These are phyloP conservation scores for Alternaria postmessia DNA, from an alignment of 2,329 filamentous ascomycete genomes.

Conservation along the genomic window DNA sequence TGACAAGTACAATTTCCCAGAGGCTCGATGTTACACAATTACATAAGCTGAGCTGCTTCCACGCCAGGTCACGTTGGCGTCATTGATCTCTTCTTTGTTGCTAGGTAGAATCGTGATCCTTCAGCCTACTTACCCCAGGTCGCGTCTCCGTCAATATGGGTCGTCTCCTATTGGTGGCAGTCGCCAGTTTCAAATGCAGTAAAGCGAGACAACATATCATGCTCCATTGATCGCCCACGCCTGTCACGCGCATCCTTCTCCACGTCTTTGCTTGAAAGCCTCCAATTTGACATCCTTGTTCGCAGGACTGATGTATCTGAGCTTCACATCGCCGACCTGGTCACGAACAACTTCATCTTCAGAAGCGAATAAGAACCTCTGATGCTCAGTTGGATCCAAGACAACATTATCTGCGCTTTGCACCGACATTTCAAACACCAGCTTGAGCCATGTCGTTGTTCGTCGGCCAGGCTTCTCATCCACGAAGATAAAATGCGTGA, in stretches of 20 bases:
- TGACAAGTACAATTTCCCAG: background rate
- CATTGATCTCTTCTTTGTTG: background rate
- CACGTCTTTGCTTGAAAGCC: conserved; percentile 40
- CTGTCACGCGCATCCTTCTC: conserved; percentile 5
- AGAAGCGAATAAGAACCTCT: conserved; percentile 50
- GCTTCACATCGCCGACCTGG: conserved; percentile 31
- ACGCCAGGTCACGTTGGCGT: background rate
- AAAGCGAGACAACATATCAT: conserved; percentile 1
- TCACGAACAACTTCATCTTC: conserved; percentile 51
- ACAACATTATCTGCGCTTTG: conserved; percentile 28
- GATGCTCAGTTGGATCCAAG: conserved; percentile 55
- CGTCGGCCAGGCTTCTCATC: conserved; percentile 23
- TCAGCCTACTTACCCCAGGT: background rate
- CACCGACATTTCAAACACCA: conserved; percentile 49
- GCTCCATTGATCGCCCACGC: background rate
- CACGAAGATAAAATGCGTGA: conserved; percentile 47
- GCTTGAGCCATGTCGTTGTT: conserved; percentile 45
- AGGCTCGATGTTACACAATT: background rate
- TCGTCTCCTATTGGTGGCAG: conserved; percentile 9
- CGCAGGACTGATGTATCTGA: conserved; percentile 42
- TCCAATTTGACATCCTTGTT: conserved; percentile 48
- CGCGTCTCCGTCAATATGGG: conserved; percentile 6
- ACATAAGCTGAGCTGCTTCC: conserved; percentile 7
- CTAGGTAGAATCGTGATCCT: background rate
- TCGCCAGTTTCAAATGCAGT: conserved; percentile 8